Evolutionary conservation across 2,329 filamentous ascomycete species (phyloP), one percentile per base, ranked within the genome.

Genomic region (Paecilomyces sp.): DNA sequence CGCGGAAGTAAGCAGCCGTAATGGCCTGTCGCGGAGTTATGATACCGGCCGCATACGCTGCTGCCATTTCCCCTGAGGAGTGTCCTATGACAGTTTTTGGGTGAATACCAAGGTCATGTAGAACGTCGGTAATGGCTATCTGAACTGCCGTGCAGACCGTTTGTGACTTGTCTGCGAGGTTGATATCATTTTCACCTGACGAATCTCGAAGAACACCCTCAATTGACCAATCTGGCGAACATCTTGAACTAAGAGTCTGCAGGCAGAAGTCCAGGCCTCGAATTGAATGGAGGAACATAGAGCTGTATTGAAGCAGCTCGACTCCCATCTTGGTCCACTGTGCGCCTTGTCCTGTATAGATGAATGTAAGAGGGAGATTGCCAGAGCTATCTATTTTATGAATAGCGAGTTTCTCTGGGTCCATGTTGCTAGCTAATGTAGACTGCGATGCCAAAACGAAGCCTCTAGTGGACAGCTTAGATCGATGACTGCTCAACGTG

Each of bases 341-440:
- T 2, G 74, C 69, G 1, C 74, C 74, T 56, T 76, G 74, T 3
- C 74, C 74, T 13, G 68, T 75, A 57, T 74, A 76, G 2, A 72
- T 63, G 34, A 72, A 71, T 2, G 56, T 59, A 5, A 70, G 59
- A 34, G 55, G 54, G 13, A 12, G 64, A 55, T 6, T 34, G n/a
- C 4, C 41, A 55, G 15, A 57, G 28, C 22, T 34, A 8, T 59
- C 56, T 22, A 22, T 22, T 22, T 22, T 1, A 50, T 47, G 9
- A 36, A 63, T 9, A 13, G 54, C 5, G 7, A 33, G 4, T 13
- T 33, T 22, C 5, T 6, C 7, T 8, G 7, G 2, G 25, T 34
- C 18, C 5, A 9, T 9, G 33, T 9, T 15, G 18, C 9, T 18
- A 7, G n/a, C 2, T 2, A 22, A 22, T 22, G 22, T 22, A 22